Evolutionary conservation across 495 filamentous ascomycete genomes (phyloP).

Genomic region (Aspergillus taichungensis): DNA sequence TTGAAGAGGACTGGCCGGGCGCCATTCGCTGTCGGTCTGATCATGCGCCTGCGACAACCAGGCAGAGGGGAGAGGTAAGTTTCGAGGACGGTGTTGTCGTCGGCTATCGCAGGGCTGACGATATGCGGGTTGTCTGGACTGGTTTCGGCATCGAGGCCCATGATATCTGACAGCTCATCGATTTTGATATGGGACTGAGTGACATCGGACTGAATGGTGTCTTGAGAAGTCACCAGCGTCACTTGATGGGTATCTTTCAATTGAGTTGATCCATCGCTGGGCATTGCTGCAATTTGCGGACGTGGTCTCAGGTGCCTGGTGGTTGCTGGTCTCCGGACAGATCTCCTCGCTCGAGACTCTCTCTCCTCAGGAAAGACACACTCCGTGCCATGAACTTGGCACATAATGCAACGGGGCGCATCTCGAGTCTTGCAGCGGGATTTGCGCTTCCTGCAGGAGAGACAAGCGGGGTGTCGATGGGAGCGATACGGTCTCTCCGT

Average conservation of each 20-base stretch:
- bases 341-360: neutral
- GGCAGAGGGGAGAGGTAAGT: conserved; percentile 18
- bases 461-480: conserved; percentile 17
- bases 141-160: conserved; percentile 11
- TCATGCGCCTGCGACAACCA: conserved; percentile 24
- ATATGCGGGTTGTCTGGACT: conserved; percentile 19
- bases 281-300: neutral
- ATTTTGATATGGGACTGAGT: neutral
- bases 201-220: neutral
- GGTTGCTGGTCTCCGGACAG: neutral
- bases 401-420: conserved; percentile 13
- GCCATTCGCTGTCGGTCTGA: conserved; percentile 5
- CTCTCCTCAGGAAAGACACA: conserved; percentile 12
- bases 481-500: conserved; percentile 15
- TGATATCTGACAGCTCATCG: conserved; percentile 4
- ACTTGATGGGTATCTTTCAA: no score
- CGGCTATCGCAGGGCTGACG: conserved; percentile 24
- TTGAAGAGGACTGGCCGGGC: conserved; percentile 48
- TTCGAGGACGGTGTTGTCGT: conserved; percentile 23
- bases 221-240: no score
- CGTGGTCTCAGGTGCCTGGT: conserved; percentile 4
- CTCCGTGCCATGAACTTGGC: conserved; percentile 18
- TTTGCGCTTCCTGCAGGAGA: conserved; percentile 19
- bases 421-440: conserved; percentile 14
- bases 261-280: no score